phyloP scores from a whole-genome alignment of 2,329 filamentous ascomycete genomes.

The Exophiala sp. region DNA sequence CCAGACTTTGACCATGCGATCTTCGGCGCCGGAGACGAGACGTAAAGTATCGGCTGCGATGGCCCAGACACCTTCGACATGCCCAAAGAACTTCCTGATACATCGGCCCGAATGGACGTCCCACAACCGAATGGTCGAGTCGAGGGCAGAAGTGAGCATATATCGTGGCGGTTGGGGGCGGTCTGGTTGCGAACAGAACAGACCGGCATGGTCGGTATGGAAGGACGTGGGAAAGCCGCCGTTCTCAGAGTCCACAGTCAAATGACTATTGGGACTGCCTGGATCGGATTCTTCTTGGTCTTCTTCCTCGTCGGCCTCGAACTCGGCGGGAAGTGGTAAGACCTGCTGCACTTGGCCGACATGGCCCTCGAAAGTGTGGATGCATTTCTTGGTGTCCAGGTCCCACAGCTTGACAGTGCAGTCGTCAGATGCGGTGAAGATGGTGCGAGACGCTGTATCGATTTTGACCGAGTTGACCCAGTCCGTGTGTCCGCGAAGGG shows the following conservation, averaged over 20 bases:
- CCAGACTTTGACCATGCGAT: constrained; percentile 94
- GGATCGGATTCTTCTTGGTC: constrained; percentile 19
- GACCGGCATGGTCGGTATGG: constrained; percentile 44
- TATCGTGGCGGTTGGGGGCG: constrained; percentile 77
- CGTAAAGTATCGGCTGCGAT: constrained; percentile 82
- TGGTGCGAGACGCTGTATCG: constrained; percentile 71
- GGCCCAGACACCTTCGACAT: constrained; percentile 93
- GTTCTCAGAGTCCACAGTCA: constrained; percentile 14
- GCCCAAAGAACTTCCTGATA: constrained; percentile 89
- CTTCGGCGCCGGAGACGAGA: constrained; percentile 82
- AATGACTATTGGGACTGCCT: constrained; percentile 22
- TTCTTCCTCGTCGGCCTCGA: constrained; percentile 68
- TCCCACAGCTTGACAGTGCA: constrained; percentile 90
- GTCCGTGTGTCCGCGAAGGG: constrained; percentile 76
- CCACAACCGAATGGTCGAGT: constrained; percentile 89
- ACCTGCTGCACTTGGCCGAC: constrained; percentile 95
- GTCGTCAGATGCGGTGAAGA: constrained; percentile 92
- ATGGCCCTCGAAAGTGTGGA: constrained; percentile 75
- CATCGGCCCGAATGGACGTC: constrained; percentile 76
- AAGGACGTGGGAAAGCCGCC: constrained; percentile 11
- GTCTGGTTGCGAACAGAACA: constrained; percentile 38
- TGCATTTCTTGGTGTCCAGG: constrained; percentile 72
- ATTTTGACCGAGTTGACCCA: constrained; percentile 97
- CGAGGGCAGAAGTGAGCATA: constrained; percentile 86
- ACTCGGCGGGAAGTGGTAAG: constrained; percentile 74